These are phyloP conservation scores for Aspergillus pseudoviridinutans DNA, from an alignment of 2,329 filamentous ascomycete genomes.

Conservation along the genomic window DNA sequence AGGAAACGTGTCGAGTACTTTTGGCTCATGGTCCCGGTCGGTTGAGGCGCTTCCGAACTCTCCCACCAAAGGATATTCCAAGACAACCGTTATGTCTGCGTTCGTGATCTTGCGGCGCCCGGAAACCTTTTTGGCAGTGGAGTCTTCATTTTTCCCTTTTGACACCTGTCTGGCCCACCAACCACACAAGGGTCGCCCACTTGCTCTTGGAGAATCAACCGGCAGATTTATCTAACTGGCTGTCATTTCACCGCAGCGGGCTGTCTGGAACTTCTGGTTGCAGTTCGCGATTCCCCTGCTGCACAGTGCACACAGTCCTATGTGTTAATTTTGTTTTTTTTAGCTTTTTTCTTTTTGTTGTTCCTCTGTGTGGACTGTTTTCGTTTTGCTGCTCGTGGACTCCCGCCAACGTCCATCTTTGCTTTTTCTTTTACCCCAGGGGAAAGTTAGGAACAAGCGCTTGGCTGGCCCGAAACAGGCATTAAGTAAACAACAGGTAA, in stretches of 20 bases:
- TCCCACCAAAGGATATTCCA: not conserved
- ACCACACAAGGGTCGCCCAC: slow-evolving; percentile 9
- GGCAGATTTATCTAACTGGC: slow-evolving; percentile 13
- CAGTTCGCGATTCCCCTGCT: slow-evolving; percentile 3
- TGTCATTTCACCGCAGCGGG: slow-evolving; percentile 11
- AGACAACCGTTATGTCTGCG: not conserved
- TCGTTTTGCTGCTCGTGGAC: not conserved
- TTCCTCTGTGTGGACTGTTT: not conserved
- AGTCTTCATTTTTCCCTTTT: slow-evolving; percentile 14
- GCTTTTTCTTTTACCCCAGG: slow-evolving; percentile 2
- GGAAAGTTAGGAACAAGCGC: not conserved
- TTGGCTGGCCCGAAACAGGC: not conserved
- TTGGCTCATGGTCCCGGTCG: not conserved
- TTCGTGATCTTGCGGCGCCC: slow-evolving; percentile 10
- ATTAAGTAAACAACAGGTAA: not conserved
- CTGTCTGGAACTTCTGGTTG: slow-evolving; percentile 11
- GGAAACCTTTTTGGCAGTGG: slow-evolving; percentile 19
- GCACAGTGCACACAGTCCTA: not conserved
- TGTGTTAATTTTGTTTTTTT: slow-evolving; percentile 2
- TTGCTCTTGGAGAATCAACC: slow-evolving; percentile 6
- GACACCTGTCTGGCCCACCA: slow-evolving; percentile 24
- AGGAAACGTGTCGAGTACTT: not conserved
- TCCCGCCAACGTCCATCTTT: slow-evolving; percentile 2
- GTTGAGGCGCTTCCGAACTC: not conserved
- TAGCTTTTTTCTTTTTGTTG: not conserved